Base-by-base conservation (phyloP, 139 green algal genomes). In the Chlamydomonas sphaeroides region DNA sequence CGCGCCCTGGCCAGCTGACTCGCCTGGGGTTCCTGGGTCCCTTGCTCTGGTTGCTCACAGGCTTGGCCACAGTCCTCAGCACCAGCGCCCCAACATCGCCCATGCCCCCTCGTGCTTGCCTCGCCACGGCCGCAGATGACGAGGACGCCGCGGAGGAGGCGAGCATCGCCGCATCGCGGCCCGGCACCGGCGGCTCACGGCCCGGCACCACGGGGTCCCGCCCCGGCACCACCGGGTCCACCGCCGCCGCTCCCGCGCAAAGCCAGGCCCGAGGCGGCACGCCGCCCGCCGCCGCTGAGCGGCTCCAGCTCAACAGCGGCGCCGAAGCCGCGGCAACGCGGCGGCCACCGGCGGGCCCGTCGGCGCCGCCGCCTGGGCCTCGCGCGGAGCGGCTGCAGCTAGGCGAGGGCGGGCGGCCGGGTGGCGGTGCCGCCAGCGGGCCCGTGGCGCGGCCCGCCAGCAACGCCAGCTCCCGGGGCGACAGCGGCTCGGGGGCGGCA, bases 331-430 rank as follows among this genome's bases (percentile, higher is more conserved):
- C 61, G 14, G 28, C n/a, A 7, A 18, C 61, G 5, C 10, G 14
- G 45, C 45, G 45, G 11, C 45, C 45, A 14, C 45, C 45, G 45
- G 14, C 14, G 45, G 45, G 45, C 11, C 45, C 45, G 11, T 53
- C 45, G 45, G 45, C 45, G 45, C 45, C 45, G 45, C 45, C 45
- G 11, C n/a, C n/a, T n/a, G n/a, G n/a, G n/a, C n/a, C n/a, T n/a
- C n/a, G 73, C 26, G 73, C 38, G 21, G 73, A 80, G 38, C 66
- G 63, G 41, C 56, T 80, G 59, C 57, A 69, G 73, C 59, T 80
- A 10, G 73, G 14, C 18, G 57, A 41, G 45, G n/a, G 23, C 5
- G 41, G 25, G 18, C 35, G 28, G 8, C 45, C 68, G 25, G 33
- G 41, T 5, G 25, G 1, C 1, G 33, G 35, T 56, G 56, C 11